Base-by-base conservation (phyloP, 2,329 filamentous ascomycete species). In the Rutstroemia sydowiana region DNA sequence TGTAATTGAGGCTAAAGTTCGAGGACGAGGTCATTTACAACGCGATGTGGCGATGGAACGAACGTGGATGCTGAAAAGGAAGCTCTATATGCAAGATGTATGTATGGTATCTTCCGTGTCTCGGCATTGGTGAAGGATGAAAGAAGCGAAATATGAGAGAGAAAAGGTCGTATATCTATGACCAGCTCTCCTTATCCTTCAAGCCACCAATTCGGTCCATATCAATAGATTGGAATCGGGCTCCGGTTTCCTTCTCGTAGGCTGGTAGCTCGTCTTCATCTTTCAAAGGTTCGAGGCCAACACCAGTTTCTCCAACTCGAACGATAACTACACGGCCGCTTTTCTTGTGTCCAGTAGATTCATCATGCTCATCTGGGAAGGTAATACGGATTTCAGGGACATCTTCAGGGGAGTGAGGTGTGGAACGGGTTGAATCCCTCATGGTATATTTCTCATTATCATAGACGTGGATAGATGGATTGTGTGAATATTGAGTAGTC, bases 361-460 rank as follows among this genome's bases (percentile, higher is more conserved):
- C 87, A 66, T 96, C 91, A 61, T 95, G 85, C 75, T 97, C 93
- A 63, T 95, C 88, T 14, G 93, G 93, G 75, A 98, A 97, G 32
- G 93, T 97, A 70, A 98, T 95, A 71, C 91, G 89, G 65, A 98
- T 98, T 73, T 97, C 88, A 18, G 93, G 93, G 26, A 97, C 79
- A 60, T 87, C 85, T 69, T 81, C 88, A n/a, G 87, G 85, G 42
- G 85, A 88, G 62, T 85, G 75, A 20, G 91, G 87, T 14, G 88
- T 85, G 57, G 82, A 85, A 55, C 78, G 75, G 30, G 87, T 86
- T 70, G 87, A 87, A 58, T 83, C 78, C 60, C 92, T 81, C 71
- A 95, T 83, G 59, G 82, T 82, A 66, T 85, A 82, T 70, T 93
- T 89, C 69, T 88, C 84, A 63, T 88, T 84, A 63, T 87, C 82